Conservation (phyloP, 1,284 basidiomycete genomes). For the Farysia itapuensis region DNA sequence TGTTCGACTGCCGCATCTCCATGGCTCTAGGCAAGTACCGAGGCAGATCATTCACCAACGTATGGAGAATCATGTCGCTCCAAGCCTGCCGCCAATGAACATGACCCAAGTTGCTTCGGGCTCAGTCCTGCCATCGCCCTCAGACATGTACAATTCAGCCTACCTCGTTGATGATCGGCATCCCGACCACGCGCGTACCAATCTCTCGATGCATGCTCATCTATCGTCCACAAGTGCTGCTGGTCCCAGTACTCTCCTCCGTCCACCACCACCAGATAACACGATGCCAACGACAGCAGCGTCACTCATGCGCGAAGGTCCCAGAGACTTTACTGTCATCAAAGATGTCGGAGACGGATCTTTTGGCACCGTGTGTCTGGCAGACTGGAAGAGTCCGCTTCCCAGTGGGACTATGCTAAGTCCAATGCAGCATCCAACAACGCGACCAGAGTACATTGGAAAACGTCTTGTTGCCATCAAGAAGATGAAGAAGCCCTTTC, state of each 20-base stretch:
- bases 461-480: conserved; percentile 96
- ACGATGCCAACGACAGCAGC: conserved; percentile 48
- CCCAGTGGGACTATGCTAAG: conserved; percentile 56
- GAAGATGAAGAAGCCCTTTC: conserved; percentile 96
- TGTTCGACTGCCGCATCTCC: no score
- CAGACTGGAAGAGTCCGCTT: conserved; percentile 96
- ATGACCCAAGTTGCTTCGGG: not conserved
- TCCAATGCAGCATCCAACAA: conserved; percentile 64
- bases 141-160: not conserved
- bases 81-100: not conserved
- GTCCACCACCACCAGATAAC: conserved; percentile 15
- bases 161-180: not conserved
- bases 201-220: not conserved
- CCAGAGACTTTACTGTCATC: conserved; percentile 54
- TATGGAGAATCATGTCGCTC: not conserved
- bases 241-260: no score
- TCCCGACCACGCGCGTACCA: not conserved
- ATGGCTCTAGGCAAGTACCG: no score
- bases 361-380: conserved; percentile 93
- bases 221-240: not conserved
- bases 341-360: conserved; percentile 55
- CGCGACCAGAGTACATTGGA: conserved; percentile 88
- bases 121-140: not conserved
- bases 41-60: no score
- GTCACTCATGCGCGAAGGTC: conserved; percentile 49